These are phyloP conservation scores for Kurtzmaniella fragi DNA, from an alignment of 805 yeast genomes.

Conservation along the genomic window DNA sequence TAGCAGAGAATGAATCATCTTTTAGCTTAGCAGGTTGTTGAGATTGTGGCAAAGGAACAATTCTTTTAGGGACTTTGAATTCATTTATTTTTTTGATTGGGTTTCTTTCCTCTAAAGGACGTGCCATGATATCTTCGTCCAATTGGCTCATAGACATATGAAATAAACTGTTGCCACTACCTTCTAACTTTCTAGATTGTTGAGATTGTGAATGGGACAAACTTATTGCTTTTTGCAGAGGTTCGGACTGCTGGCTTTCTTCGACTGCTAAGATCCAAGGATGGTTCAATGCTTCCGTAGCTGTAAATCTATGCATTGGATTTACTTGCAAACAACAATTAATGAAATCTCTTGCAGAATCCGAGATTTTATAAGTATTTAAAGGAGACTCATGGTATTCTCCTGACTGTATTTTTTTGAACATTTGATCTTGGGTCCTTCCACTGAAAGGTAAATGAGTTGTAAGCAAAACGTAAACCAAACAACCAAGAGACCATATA, in stretches of 20 bases:
- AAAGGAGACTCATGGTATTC: slow-evolving; percentile 76
- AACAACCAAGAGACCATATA: slow-evolving; percentile 96
- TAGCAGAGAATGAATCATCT: too few relatives aligned
- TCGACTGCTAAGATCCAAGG: slow-evolving; percentile 63
- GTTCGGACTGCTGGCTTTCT: slow-evolving; percentile 12
- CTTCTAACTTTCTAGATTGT: slow-evolving; percentile 44
- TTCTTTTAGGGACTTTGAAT: slow-evolving; percentile 40
- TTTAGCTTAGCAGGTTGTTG: slow-evolving; percentile 16
- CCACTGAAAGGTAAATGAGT: slow-evolving; percentile 96
- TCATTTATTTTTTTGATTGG: slow-evolving; percentile 23
- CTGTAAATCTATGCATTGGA: slow-evolving; percentile 68
- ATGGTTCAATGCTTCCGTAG: slow-evolving; percentile 69
- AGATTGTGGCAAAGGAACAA: slow-evolving; percentile 39
- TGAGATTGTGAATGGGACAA: slow-evolving; percentile 70
- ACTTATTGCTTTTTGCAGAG: slow-evolving; percentile 42
- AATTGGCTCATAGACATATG: slow-evolving; percentile 33
- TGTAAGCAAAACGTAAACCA: slow-evolving; percentile 85
- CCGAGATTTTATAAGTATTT: slow-evolving; percentile 58
- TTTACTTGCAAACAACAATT: slow-evolving; percentile 68
- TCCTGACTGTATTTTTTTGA: slow-evolving; percentile 70
- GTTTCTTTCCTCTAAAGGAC: slow-evolving; percentile 33
- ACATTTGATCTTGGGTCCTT: slow-evolving; percentile 79
- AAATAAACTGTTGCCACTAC: slow-evolving; percentile 25
- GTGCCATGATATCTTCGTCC: slow-evolving; percentile 39
- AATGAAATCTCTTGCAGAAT: slow-evolving; percentile 69